Evolutionary conservation across 495 filamentous ascomycete species (phyloP), one percentile per base, ranked within the genome.

Genomic region (Eremomyces bilateralis): DNA sequence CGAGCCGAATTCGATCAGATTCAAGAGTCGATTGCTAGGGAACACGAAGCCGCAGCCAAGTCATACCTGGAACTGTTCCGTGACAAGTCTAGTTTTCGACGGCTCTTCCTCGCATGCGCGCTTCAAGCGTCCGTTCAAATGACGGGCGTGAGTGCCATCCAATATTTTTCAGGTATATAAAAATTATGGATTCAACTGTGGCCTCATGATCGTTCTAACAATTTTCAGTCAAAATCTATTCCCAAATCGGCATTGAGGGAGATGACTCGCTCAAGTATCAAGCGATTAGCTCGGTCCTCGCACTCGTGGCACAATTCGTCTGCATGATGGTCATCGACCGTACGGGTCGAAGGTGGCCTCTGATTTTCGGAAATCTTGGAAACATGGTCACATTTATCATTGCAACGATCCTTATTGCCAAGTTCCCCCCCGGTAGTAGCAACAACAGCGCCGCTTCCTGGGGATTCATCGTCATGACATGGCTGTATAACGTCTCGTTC

Each of bases 401-500:
- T 29, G 58, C 58, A 12, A 61, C 54, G 49, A 54, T 46, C 13
- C 49, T 71, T 25, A 56, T 72, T 1, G 68, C 71, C 15, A 42
- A 51, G 19, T 77, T 69, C 51, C 73, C 72, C 5, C 65, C 66
- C 1, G 58, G 53, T 31, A 29, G 55, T 31, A 50, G 52, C 10
- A 56, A 55, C 34, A 73, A 70, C 50, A 50, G 47, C 28, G 59
- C 58, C 16, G 72, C 73, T n/a, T 62, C 67, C 19, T 78, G 74
- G 68, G 75, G 67, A 3, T 80, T 79, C 49, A 78, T 78, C 41
- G 64, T 76, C 37, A 67, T 71, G 34, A 76, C 71, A 18, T 76
- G 71, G 71, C 43, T 76, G 1, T 77, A 68, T 54, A 76, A 78
- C 46, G 67, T 76, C 54, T 67, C 60, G 16, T 78, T 76, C 59